These are phyloP conservation scores for Nannizzia gypsea DNA, from an alignment of 2,329 filamentous ascomycete genomes.

Conservation along the genomic window DNA sequence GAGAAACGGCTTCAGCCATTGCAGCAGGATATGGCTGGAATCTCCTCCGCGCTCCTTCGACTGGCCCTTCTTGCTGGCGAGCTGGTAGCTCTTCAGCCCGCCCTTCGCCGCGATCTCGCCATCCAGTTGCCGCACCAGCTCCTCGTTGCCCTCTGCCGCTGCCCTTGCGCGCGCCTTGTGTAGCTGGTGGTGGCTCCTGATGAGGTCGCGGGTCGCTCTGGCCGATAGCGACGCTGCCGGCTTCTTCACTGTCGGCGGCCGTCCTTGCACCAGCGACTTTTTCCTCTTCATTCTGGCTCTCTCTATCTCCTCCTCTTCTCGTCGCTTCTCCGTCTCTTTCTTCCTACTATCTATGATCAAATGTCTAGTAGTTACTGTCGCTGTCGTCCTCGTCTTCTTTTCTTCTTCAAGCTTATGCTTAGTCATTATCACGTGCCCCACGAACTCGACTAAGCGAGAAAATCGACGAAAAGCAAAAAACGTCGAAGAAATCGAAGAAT, in stretches of 20 bases:
- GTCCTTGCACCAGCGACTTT: constrained; percentile 33
- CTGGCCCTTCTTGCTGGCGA: constrained; percentile 52
- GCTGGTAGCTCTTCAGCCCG: constrained; percentile 49
- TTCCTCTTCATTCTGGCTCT: constrained; percentile 12
- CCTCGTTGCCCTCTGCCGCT: constrained; percentile 34
- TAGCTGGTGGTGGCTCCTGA: constrained; percentile 48
- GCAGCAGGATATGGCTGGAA: constrained; percentile 47
- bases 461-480: constrained; percentile 8
- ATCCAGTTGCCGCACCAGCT: constrained; percentile 34
- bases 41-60: constrained; percentile 51
- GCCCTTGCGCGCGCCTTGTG: constrained; percentile 47
- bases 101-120: constrained; percentile 44
- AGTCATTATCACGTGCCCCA: background rate
- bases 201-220: constrained; percentile 46
- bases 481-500: constrained; percentile 18
- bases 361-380: background rate
- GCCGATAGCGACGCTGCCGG: constrained; percentile 39
- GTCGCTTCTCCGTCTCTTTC: background rate
- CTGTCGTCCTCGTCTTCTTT: background rate
- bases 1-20: constrained; percentile 41
- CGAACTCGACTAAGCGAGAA: constrained; percentile 2
- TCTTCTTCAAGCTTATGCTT: background rate
- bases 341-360: background rate
- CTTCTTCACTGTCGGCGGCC: constrained; percentile 34
- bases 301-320: background rate